Conservation (phyloP, 78 protist species). For the Neovahlkampfia damariscottae region DNA sequence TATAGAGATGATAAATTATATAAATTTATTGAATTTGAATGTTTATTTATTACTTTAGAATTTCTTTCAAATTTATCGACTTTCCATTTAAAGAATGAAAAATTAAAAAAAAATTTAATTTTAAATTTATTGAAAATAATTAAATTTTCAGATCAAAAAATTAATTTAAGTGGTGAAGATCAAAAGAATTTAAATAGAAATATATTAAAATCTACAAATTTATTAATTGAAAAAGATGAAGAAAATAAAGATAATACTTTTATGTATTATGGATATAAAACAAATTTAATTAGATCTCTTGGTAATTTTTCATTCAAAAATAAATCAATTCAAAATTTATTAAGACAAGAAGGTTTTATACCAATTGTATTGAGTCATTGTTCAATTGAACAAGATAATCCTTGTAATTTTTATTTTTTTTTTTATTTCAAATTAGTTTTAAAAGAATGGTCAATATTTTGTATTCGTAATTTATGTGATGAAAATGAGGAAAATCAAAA, state of each 20-base stretch:
- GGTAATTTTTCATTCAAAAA: not conserved
- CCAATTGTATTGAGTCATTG: not conserved
- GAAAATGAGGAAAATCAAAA: not conserved
- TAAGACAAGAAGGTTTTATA: not conserved
- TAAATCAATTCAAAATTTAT: not conserved
- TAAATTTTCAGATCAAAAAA: too few relatives aligned
- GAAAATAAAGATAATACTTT: not conserved
- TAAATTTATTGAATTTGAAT: too few relatives aligned
- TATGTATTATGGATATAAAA: not conserved
- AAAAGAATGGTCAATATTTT: not conserved
- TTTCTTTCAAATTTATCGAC: too few relatives aligned
- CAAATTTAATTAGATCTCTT: not conserved
- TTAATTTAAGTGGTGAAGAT: too few relatives aligned
- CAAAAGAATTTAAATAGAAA: too few relatives aligned
- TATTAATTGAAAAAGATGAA: too few relatives aligned
- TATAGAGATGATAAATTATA: too few relatives aligned
- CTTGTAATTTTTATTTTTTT: not conserved
- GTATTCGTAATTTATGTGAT: not conserved
- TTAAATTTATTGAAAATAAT: too few relatives aligned
- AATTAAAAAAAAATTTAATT: too few relatives aligned
- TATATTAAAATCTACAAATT: too few relatives aligned
- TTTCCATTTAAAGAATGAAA: too few relatives aligned
- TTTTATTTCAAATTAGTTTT: not conserved
- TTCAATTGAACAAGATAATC: not conserved
- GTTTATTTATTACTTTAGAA: too few relatives aligned